Percentiles rank a stretch among this genome's conserved stretches.
These are phyloP conservation scores for Apophysomyces ossiformis DNA, from an alignment of 371 early-diverging fungal species.

Conservation along the genomic window DNA sequence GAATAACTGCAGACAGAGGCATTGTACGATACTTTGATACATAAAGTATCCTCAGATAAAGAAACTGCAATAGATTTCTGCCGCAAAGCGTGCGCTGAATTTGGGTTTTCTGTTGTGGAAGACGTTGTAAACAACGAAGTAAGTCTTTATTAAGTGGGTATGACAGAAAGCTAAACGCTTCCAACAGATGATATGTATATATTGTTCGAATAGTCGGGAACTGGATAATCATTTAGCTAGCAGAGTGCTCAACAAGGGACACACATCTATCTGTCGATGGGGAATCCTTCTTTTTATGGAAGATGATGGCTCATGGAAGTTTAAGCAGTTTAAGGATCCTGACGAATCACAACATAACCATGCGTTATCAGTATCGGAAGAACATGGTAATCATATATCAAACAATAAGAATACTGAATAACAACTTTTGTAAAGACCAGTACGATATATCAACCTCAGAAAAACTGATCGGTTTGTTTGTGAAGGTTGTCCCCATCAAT, in stretches of 20 bases:
- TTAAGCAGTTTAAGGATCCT: not conserved
- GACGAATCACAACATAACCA: not conserved
- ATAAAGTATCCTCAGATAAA: not conserved
- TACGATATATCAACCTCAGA: not conserved
- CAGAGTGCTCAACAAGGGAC: not conserved
- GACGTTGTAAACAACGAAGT: not conserved
- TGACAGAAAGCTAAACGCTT: not conserved
- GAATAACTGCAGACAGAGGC: not conserved
- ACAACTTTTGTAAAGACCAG: too few relatives aligned
- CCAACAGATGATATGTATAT: not conserved
- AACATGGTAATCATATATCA: not conserved
- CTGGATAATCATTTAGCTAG: not conserved
- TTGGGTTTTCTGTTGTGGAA: not conserved
- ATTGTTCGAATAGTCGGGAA: not conserved
- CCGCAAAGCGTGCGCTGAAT: not conserved
- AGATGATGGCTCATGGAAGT: not conserved
- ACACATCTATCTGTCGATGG: not conserved
- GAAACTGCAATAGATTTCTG: not conserved
- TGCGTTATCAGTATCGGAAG: not conserved
- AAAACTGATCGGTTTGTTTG: not conserved
- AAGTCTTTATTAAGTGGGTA: not conserved
- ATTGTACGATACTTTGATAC: not conserved
- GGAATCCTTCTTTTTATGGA: not conserved
- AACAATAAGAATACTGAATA: too few relatives aligned
- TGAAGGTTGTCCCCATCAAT: not conserved